Percentiles rank a stretch among this genome's conserved stretches.
phyloP scores from a whole-genome alignment of 208 protist species.

The Herpetomonas tarakana region DNA sequence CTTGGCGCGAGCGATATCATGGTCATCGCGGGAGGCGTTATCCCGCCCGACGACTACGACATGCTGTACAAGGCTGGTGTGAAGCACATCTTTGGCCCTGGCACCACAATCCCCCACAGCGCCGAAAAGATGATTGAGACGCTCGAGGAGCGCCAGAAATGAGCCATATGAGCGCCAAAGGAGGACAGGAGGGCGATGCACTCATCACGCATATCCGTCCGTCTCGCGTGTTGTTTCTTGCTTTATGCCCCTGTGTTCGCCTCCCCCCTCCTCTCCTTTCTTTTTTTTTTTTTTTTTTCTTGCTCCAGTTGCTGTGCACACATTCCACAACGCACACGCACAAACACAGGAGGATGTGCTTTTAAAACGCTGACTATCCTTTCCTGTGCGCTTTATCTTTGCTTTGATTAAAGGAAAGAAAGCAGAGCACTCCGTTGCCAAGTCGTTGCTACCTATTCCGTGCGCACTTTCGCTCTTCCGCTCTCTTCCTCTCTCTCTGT shows the following conservation, averaged over 20 bases:
- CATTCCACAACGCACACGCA: too few species aligned
- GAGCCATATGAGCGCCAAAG: too few species aligned
- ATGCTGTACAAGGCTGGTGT: slow-evolving; percentile 91
- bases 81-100: slow-evolving; percentile 92
- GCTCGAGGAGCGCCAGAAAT: slow-evolving; percentile 47
- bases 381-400: too few species aligned
- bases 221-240: neutral
- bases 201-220: neutral
- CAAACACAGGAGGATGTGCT: too few species aligned
- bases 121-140: slow-evolving; percentile 43
- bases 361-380: too few species aligned
- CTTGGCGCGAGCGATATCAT: slow-evolving; percentile 63
- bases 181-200: too few species aligned
- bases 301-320: slow-evolving; percentile 2
- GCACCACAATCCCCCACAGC: slow-evolving; percentile 58
- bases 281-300: slow-evolving; percentile 10
- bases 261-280: neutral
- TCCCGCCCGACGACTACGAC: slow-evolving; percentile 93
- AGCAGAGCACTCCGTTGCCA: too few species aligned
- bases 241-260: too few species aligned
- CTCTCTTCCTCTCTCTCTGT: too few species aligned
- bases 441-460: too few species aligned
- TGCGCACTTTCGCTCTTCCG: too few species aligned
- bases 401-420: too few species aligned
- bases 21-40: slow-evolving; percentile 82